These are phyloP conservation scores for Calonectria ilicicola DNA, from an alignment of 2,329 filamentous ascomycete species.

Conservation along the genomic window DNA sequence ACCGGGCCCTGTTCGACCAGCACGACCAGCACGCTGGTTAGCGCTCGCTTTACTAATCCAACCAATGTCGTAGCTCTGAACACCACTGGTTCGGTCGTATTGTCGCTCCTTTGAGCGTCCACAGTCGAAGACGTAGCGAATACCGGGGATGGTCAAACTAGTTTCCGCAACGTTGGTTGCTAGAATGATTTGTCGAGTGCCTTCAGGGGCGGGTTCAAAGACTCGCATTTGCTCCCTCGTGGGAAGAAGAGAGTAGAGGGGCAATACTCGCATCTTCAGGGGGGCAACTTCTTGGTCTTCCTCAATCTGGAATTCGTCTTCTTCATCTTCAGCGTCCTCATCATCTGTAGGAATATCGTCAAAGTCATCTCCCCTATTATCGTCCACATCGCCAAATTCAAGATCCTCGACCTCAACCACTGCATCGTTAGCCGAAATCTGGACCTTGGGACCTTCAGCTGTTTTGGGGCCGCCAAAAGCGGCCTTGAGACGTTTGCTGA, in stretches of 20 bases:
- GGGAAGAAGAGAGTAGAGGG: constrained; percentile 91
- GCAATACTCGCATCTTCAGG: constrained; percentile 86
- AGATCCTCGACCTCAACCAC: constrained; percentile 89
- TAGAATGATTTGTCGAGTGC: constrained; percentile 85
- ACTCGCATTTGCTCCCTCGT: constrained; percentile 92
- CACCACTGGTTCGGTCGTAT: constrained; percentile 88
- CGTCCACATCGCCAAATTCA: constrained; percentile 79
- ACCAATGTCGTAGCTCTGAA: constrained; percentile 93
- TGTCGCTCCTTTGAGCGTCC: constrained; percentile 92
- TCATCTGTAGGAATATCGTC: constrained; percentile 70
- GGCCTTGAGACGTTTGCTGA: constrained; percentile 84
- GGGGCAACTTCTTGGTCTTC: constrained; percentile 71
- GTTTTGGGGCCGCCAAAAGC: constrained; percentile 70
- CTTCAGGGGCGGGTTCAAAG: constrained; percentile 86
- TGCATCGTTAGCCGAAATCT: constrained; percentile 80
- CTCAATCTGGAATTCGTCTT: constrained; percentile 78
- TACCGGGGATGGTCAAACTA: constrained; percentile 94
- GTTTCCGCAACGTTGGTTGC: constrained; percentile 98
- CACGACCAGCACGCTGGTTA: constrained; percentile 90
- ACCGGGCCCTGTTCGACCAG: constrained; percentile 93
- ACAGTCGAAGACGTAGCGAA: constrained; percentile 95
- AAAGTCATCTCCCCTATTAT: constrained; percentile 70
- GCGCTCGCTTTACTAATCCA: constrained; percentile 99
- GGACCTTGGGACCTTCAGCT: constrained; percentile 73
- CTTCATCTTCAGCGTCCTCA: constrained; percentile 64